A percentile compares a stretch with the other conserved stretches of the same genome.
These are phyloP conservation scores for Salix arbutifolia DNA, from an alignment of 345 rosid genomes.

Conservation along the genomic window DNA sequence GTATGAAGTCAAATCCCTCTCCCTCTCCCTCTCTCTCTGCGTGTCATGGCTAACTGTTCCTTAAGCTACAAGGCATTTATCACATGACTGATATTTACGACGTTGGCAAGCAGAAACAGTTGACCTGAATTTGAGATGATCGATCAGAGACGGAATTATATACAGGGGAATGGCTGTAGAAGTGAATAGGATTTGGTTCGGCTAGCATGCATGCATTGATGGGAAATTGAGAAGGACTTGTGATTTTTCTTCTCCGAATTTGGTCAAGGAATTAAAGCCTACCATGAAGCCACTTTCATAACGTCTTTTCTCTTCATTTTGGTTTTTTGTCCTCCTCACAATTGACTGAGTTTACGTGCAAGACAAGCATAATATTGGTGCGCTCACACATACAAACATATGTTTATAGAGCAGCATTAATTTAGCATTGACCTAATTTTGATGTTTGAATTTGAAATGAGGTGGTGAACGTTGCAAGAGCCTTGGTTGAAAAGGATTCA, in stretches of 20 bases:
- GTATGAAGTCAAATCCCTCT: too few relatives aligned
- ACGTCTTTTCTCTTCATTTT: background rate
- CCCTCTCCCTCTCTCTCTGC: too few relatives aligned
- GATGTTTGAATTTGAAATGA: background rate
- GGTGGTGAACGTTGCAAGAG: background rate
- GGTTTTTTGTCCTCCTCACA: background rate
- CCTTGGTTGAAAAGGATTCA: background rate
- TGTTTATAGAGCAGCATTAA: too few relatives aligned
- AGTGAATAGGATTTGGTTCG: background rate
- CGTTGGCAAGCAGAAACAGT: too few relatives aligned
- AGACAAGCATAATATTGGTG: too few relatives aligned
- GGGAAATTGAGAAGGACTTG: background rate
- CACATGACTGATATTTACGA: too few relatives aligned
- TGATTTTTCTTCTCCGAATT: background rate
- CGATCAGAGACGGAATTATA: too few relatives aligned
- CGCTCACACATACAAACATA: too few relatives aligned
- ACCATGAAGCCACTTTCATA: background rate
- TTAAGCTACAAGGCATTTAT: too few relatives aligned
- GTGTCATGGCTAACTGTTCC: too few relatives aligned
- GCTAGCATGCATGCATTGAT: background rate
- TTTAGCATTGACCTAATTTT: background rate
- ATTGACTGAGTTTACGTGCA: background rate
- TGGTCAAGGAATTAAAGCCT: background rate
- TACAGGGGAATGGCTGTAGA: too few relatives aligned
- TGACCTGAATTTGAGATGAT: too few relatives aligned